A percentile compares a stretch with the other conserved stretches of the same genome.
Conservation (phyloP, 768 basidiomycete species). For the Termitomyces sp. region DNA sequence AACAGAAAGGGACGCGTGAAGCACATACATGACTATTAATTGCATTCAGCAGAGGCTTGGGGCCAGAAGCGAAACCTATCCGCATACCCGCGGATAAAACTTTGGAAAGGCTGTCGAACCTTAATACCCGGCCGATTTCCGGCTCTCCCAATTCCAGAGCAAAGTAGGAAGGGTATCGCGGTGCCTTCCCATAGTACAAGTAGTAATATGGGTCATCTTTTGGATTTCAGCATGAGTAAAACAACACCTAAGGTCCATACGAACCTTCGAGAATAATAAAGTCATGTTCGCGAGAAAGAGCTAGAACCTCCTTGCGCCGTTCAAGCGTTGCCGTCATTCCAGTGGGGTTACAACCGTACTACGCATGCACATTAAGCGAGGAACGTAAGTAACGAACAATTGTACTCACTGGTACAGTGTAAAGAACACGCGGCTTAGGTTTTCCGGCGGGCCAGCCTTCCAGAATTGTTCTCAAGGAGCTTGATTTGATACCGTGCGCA, state of each 20-base stretch:
- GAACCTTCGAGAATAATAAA: conserved; percentile 80
- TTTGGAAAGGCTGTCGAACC: conserved; percentile 88
- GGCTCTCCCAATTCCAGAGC: conserved; percentile 61
- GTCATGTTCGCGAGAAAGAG: conserved; percentile 63
- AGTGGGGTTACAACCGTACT: conserved; percentile 87
- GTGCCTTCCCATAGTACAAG: conserved; percentile 63
- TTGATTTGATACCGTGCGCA: conserved; percentile 56
- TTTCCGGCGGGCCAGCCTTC: conserved; percentile 67
- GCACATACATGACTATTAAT: conserved; percentile 62
- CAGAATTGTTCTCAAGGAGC: conserved; percentile 54
- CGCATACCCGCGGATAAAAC: conserved; percentile 70
- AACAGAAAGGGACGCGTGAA: background rate
- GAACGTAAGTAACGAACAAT: background rate
- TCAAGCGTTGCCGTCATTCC: conserved; percentile 68
- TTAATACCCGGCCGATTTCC: conserved; percentile 68
- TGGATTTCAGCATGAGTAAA: background rate
- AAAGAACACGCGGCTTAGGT: conserved; percentile 69
- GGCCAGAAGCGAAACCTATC: conserved; percentile 75
- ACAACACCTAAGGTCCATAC: conserved; percentile 1
- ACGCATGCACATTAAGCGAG: background rate
- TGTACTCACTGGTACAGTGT: conserved; percentile 64
- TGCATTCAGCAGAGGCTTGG: conserved; percentile 54
- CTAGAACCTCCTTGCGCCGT: conserved; percentile 65
- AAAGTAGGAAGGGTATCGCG: conserved; percentile 74
- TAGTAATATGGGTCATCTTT: conserved; percentile 77